These are phyloP conservation scores for Azolla pinnata DNA, from an alignment of 75 land plant genomes.

Conservation along the genomic window DNA sequence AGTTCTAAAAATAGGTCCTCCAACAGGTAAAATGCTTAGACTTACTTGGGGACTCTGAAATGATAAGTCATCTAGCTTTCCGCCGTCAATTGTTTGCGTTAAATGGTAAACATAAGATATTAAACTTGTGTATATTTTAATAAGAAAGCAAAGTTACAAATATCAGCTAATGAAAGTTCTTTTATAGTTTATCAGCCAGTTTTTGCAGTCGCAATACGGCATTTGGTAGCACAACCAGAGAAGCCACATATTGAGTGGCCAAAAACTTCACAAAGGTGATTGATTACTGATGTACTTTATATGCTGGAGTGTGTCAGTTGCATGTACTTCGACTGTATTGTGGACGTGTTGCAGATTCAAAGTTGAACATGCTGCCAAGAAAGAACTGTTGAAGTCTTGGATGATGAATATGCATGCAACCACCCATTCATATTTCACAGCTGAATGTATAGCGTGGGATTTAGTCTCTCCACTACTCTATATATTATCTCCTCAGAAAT, in stretches of 20 bases:
- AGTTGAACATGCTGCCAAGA: constrained; percentile 39
- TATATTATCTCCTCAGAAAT: constrained; percentile 63
- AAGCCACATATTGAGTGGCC: constrained; percentile 91
- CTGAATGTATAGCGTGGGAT: constrained; percentile 52
- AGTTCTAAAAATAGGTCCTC: background rate
- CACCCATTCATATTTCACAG: constrained; percentile 57
- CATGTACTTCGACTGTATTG: constrained; percentile 7
- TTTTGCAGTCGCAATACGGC: constrained; percentile 41
- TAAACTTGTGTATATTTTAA: background rate
- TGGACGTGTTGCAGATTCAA: constrained; percentile 42
- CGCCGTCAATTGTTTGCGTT: constrained; percentile 63
- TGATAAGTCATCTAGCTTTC: constrained; percentile 32
- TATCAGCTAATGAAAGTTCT: no score
- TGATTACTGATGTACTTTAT: background rate
- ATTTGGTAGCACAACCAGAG: constrained; percentile 57
- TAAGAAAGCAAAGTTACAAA: constrained; percentile 1
- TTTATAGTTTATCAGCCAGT: constrained; percentile 77
- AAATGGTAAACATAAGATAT: constrained; percentile 30
- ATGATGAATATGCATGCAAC: constrained; percentile 43
- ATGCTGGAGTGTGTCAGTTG: background rate
- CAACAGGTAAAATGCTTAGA: constrained; percentile 67
- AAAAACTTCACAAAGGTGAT: constrained; percentile 70
- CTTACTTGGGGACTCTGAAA: constrained; percentile 58
- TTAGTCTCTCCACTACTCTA: constrained; percentile 56
- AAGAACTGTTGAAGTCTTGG: constrained; percentile 64